A percentile compares a stretch with the other conserved stretches of the same genome.
Evolutionary conservation across 768 basidiomycete genomes (phyloP).

Genomic region (Russula ochroleuca): DNA sequence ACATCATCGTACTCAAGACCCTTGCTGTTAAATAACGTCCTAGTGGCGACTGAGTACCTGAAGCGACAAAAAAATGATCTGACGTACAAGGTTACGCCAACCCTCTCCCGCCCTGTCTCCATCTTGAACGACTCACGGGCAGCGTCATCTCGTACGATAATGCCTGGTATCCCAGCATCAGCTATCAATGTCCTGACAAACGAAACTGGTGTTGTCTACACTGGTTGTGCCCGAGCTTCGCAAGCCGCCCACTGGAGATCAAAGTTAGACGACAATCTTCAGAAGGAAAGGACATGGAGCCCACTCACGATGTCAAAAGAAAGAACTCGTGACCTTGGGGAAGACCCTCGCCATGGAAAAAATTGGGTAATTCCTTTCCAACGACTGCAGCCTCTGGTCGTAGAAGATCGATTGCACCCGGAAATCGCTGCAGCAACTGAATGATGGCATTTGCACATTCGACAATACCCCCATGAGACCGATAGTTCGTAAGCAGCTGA

Average conservation of each 20-base stretch:
- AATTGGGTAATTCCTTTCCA: conserved; percentile 52
- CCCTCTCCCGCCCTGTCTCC: conserved; percentile 52
- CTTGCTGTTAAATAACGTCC: conserved; percentile 60
- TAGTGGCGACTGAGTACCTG: too few species aligned
- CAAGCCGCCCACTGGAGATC: conserved; percentile 40
- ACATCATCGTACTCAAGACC: conserved; percentile 67
- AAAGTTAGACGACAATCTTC: background rate
- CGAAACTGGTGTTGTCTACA: conserved; percentile 39
- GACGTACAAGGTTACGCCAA: conserved; percentile 55
- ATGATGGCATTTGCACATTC: conserved; percentile 63
- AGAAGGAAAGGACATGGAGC: background rate
- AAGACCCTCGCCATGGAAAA: conserved; percentile 48
- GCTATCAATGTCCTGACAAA: background rate
- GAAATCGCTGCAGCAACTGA: conserved; percentile 52
- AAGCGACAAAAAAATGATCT: background rate
- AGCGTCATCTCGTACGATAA: conserved; percentile 60
- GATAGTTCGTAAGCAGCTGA: conserved; percentile 60
- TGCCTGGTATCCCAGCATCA: conserved; percentile 40
- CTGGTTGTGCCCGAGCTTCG: conserved; percentile 63
- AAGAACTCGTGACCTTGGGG: conserved; percentile 9
- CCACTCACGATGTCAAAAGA: background rate
- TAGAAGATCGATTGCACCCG: conserved; percentile 57
- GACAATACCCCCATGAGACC: conserved; percentile 73
- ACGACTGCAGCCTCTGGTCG: conserved; percentile 52
- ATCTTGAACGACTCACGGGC: conserved; percentile 45